Conservation (phyloP, 352 stramenopile species). For the Phytophthora agathidicida region DNA sequence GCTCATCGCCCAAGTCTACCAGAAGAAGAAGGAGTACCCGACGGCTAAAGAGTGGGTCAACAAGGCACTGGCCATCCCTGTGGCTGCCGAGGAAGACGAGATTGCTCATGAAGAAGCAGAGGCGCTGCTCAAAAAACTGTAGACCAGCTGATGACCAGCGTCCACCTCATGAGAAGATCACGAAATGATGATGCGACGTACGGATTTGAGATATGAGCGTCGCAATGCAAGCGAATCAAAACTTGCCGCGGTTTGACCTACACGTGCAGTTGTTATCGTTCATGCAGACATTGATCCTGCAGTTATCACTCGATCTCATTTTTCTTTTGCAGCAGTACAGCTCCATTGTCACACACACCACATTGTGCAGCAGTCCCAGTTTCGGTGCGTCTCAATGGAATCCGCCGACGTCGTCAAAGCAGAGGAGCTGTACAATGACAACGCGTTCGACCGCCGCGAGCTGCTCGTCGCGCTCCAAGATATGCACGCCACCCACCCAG, state of each 20-base stretch:
- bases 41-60: constrained; percentile 74
- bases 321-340: too few relatives aligned
- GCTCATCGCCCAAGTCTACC: constrained; percentile 82
- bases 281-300: too few relatives aligned
- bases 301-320: too few relatives aligned
- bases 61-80: constrained; percentile 70
- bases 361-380: too few relatives aligned
- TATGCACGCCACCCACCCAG: constrained; percentile 55
- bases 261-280: too few relatives aligned
- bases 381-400: constrained; percentile 62
- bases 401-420: constrained; percentile 67
- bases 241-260: too few relatives aligned
- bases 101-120: constrained; percentile 72
- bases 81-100: constrained; percentile 69
- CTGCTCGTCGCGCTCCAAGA: constrained; percentile 67
- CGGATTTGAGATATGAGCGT: too few relatives aligned
- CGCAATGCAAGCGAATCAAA: too few relatives aligned
- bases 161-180: too few relatives aligned
- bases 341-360: too few relatives aligned
- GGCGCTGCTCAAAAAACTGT: constrained; percentile 69
- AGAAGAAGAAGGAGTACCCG: constrained; percentile 75
- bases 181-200: too few relatives aligned
- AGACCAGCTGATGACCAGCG: not conserved
- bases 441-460: constrained; percentile 70
- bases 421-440: constrained; percentile 86